Evolutionary conservation across 148 eudicot species (phyloP).

Genomic region (Simmondsia chinensis): DNA sequence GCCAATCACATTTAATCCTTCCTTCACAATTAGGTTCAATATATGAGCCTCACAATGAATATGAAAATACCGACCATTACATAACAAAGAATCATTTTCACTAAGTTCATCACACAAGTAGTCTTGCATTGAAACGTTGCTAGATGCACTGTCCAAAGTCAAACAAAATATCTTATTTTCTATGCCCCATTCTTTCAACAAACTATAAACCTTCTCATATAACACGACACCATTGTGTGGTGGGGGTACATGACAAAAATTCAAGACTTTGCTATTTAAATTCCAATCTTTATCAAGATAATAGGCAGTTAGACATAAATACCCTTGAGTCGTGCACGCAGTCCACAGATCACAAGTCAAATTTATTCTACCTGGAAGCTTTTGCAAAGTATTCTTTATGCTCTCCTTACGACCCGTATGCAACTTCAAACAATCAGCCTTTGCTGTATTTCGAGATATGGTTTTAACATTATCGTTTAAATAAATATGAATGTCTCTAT

Average conservation of each 20-base stretch:
- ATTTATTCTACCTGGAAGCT: slow-evolving; percentile 5
- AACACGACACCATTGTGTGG: too few relatives aligned
- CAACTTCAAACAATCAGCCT: background rate
- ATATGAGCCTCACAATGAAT: too few relatives aligned
- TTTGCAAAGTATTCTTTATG: background rate
- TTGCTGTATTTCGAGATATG: too few relatives aligned
- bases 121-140: too few relatives aligned
- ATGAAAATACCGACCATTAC: slow-evolving; percentile 3
- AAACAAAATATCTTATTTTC: slow-evolving; percentile 13
- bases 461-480: too few relatives aligned
- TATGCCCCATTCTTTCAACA: slow-evolving; percentile 6
- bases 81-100: slow-evolving; percentile 1
- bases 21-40: too few relatives aligned
- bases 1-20: too few relatives aligned
- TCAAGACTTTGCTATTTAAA: background rate
- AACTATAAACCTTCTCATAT: background rate
- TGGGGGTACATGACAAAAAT: too few relatives aligned
- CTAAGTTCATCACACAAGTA: background rate
- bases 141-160: slow-evolving; percentile 14
- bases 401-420: background rate
- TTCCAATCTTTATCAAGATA: slow-evolving; percentile 5
- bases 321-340: slow-evolving; percentile 5
- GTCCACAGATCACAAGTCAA: slow-evolving; percentile 18
- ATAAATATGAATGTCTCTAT: too few relatives aligned
- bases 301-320: slow-evolving; percentile 8